Evolutionary conservation across 108 stramenopile species (phyloP), one percentile per base, ranked within the genome.

Genomic region (Fistulifera pelliculosa): DNA sequence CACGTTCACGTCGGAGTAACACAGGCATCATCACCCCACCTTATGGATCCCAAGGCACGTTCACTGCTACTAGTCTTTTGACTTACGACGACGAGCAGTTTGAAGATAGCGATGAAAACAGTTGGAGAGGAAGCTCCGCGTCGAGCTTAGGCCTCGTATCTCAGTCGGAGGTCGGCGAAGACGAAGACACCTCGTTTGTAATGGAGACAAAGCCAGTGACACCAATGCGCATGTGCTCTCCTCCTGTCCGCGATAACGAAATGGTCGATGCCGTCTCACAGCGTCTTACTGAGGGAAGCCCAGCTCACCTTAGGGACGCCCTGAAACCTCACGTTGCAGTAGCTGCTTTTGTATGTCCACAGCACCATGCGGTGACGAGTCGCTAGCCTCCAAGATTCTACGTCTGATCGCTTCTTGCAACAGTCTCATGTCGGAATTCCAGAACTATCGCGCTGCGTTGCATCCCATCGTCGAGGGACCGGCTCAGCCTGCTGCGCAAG

Each of bases 41-140:
- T 0, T 69, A 60, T 53, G 71, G 74, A 40, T 31, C 27, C 21
- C 58, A 64, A 13, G 52, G 47, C 14, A 45, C 47, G 15, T 42
- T 70, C 28, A 49, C 62, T 5, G 59, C 66, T 11, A 54, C 67
- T 11, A 62, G 55, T 25, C 52, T 75, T 11, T 62, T 83, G 18
- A 77, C 81, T 26, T 83, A 83, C 58, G 81, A 83, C 58, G 81
- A 83, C 49, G 81, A 83, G 27, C 66, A 64, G 38, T 53, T 54
- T 6, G 41, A 58, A 6, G 62, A 59, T 5, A 49, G 19, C 8
- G 44, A 57, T 15, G 54, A 59, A 27, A 35, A 35, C 8, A 35
- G 31, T 35, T 35, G 31, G 31, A 35, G 31, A 35, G 31, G 31
- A 3, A 35, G 31, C 8, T 35, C 31, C 31, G 3, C 31, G 6